Conservation (phyloP, 2,329 filamentous ascomycete genomes). For the Trichoderma semiorbis region DNA sequence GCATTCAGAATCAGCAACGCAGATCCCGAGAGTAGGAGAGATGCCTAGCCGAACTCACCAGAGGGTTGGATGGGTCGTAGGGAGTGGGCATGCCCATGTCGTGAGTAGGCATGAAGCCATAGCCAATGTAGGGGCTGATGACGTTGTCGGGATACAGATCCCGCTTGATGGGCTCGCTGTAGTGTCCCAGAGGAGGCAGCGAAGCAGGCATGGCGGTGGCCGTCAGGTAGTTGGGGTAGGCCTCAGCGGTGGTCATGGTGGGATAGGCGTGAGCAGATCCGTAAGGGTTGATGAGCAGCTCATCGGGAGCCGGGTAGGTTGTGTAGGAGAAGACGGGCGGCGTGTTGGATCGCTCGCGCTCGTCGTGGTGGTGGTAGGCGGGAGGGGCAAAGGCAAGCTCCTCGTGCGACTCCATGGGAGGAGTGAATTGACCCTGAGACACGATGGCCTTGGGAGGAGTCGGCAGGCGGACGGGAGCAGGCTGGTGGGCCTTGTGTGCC, state of each 20-base stretch:
- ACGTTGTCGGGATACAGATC: conserved; percentile 57
- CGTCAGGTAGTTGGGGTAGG: conserved; percentile 55
- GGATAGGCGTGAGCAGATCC: conserved; percentile 51
- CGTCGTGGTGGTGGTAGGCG: conserved; percentile 39
- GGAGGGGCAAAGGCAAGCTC: conserved; percentile 60
- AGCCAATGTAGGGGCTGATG: conserved; percentile 65
- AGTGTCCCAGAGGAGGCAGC: conserved; percentile 62
- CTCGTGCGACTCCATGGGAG: conserved; percentile 59
- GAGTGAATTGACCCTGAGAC: conserved; percentile 56
- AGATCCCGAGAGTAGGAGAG: conserved; percentile 40
- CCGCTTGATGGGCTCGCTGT: conserved; percentile 64
- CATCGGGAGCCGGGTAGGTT: conserved; percentile 64
- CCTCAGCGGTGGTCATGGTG: conserved; percentile 47
- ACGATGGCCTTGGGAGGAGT: conserved; percentile 37
- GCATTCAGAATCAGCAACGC: conserved; percentile 47
- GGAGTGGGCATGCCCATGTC: conserved; percentile 58
- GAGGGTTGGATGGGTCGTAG: conserved; percentile 67
- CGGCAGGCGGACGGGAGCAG: conserved; percentile 16
- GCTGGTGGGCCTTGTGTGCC: conserved; percentile 29
- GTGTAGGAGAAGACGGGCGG: conserved; percentile 67
- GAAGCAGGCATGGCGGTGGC: conserved; percentile 54
- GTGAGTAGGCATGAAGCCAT: conserved; percentile 61
- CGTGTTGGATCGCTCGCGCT: conserved; percentile 66
- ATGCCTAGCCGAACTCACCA: conserved; percentile 62
- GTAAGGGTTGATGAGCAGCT: conserved; percentile 59